Conservation (phyloP, 1,139 yeast species). For the Candida sojae region DNA sequence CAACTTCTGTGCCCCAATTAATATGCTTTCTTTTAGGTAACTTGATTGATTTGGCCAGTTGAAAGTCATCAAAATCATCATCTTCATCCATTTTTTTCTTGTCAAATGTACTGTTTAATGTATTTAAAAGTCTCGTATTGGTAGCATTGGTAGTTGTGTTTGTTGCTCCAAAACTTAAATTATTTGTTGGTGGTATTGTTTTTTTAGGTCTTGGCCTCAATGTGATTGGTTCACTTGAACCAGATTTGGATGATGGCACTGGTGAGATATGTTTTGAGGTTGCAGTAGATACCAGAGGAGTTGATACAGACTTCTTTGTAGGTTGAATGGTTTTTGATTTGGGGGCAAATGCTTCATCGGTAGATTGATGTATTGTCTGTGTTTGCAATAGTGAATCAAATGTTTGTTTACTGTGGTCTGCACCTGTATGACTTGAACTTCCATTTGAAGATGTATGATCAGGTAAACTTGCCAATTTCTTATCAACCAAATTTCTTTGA, state of each 20-base stretch:
- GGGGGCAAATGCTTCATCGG: conserved; percentile 14
- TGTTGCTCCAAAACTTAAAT: conserved; percentile 29
- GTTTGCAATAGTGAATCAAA: conserved; percentile 36
- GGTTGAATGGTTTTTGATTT: conserved; percentile 17
- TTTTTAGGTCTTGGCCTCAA: conserved; percentile 6
- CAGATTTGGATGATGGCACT: background rate
- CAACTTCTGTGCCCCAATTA: conserved; percentile 23
- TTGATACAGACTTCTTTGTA: conserved; percentile 6
- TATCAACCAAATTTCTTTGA: conserved; percentile 28
- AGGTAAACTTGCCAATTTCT: conserved; percentile 31
- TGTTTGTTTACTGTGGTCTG: conserved; percentile 11
- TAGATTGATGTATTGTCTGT: conserved; percentile 27
- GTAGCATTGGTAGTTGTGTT: conserved; percentile 12
- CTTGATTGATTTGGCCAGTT: conserved; percentile 20
- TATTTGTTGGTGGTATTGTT: conserved; percentile 8
- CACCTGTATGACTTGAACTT: conserved; percentile 1
- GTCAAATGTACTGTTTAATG: conserved; percentile 22
- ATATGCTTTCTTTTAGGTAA: conserved; percentile 10
- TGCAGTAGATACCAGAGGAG: background rate
- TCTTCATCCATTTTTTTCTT: conserved; percentile 14
- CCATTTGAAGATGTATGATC: conserved; percentile 14
- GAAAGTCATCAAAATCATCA: conserved; percentile 36
- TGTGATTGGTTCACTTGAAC: background rate
- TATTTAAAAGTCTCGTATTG: conserved; percentile 21
- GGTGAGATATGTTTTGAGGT: background rate